A percentile compares a stretch with the other conserved stretches of the same genome.
Evolutionary conservation across 805 yeast species (phyloP).

Genomic region (Saturnispora saitoi): DNA sequence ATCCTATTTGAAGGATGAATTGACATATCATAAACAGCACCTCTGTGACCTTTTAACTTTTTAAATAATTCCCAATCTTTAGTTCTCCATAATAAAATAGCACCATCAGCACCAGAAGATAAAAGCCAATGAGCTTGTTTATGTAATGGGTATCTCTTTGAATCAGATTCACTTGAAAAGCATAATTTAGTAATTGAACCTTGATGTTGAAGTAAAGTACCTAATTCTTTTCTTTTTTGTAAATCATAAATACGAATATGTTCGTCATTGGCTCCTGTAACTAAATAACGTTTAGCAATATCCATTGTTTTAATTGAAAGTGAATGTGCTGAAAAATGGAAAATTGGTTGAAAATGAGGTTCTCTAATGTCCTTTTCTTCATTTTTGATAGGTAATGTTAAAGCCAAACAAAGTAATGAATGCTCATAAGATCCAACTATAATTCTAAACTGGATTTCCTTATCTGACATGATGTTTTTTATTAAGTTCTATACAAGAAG

Average conservation of each 20-base stretch:
- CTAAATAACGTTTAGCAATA: conserved; percentile 72
- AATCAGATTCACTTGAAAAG: conserved; percentile 47
- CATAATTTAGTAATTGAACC: conserved; percentile 77
- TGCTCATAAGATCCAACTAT: conserved; percentile 96
- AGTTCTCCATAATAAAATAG: conserved; percentile 85
- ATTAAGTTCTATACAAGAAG: neutral
- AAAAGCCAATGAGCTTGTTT: conserved; percentile 80
- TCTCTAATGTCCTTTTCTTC: conserved; percentile 26
- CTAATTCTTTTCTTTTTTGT: conserved; percentile 88
- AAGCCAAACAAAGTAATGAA: conserved; percentile 73
- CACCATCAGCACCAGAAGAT: conserved; percentile 87
- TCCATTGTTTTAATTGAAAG: conserved; percentile 82
- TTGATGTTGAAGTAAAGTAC: conserved; percentile 76
- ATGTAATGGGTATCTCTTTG: conserved; percentile 17
- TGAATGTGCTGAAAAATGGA: conserved; percentile 93
- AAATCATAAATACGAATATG: conserved; percentile 90
- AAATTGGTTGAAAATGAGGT: conserved; percentile 82
- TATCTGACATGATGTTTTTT: conserved; percentile 2
- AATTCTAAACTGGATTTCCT: conserved; percentile 51
- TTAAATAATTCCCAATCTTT: conserved; percentile 95
- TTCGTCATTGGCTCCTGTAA: conserved; percentile 93
- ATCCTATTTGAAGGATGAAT: conserved; percentile 87
- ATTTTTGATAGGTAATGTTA: conserved; percentile 40
- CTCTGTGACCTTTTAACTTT: conserved; percentile 80
- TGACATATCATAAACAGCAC: conserved; percentile 73